Evolutionary conservation across 257 asterid genomes (phyloP).

Genomic region (Galeopsis tetrahit): DNA sequence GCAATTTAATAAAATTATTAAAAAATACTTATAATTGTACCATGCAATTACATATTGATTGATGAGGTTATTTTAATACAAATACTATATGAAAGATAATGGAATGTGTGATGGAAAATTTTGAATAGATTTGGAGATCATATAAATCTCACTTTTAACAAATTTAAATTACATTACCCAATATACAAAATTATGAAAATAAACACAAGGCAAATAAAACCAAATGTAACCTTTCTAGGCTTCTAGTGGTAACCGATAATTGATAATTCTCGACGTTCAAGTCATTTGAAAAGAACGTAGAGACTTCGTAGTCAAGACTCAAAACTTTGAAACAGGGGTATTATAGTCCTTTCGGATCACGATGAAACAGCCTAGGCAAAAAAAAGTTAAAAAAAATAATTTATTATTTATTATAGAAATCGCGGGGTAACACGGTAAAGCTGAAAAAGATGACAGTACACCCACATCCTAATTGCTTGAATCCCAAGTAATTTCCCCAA

Average conservation of each 20-base stretch:
- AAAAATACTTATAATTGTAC: too few species aligned
- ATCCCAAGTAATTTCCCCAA: constrained; percentile 36
- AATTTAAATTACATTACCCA: background rate
- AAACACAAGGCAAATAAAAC: background rate
- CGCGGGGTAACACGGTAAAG: background rate
- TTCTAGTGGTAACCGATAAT: constrained; percentile 17
- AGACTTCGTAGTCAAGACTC: constrained; percentile 20
- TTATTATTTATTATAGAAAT: background rate
- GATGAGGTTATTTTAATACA: too few species aligned
- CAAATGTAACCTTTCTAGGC: constrained; percentile 21
- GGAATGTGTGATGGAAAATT: too few species aligned
- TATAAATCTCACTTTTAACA: too few species aligned
- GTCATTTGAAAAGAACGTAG: constrained; percentile 5
- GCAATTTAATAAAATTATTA: too few species aligned
- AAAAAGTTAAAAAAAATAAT: background rate
- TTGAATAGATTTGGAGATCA: too few species aligned
- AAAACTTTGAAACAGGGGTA: constrained; percentile 9
- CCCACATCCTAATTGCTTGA: constrained; percentile 35
- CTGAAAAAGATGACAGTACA: background rate
- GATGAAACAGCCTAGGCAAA: background rate
- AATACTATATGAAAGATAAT: too few species aligned
- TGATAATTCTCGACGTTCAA: background rate
- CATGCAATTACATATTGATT: too few species aligned
- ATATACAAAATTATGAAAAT: background rate
- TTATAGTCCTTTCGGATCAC: background rate